Percentiles rank a stretch among this genome's conserved stretches.
phyloP scores from a whole-genome alignment of 108 stramenopile genomes.

The Nitzschia inconspicua region DNA sequence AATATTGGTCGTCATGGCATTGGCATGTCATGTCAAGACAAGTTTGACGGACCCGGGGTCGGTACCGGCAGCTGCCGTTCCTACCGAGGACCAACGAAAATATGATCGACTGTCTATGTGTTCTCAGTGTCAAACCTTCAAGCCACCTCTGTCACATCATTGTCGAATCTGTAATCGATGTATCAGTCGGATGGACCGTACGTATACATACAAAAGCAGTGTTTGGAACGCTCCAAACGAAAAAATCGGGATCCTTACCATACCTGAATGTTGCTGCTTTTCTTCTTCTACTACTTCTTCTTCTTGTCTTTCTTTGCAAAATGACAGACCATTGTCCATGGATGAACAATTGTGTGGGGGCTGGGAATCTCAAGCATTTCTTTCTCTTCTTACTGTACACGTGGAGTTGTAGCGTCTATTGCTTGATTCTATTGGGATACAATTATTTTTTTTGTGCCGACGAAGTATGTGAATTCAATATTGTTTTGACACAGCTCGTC shows the following conservation, averaged over 20 bases:
- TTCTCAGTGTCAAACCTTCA: conserved; percentile 95
- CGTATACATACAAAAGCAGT: background rate
- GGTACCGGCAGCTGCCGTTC: conserved; percentile 82
- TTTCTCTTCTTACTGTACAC: conserved; percentile 93
- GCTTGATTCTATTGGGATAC: conserved; percentile 75
- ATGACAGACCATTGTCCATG: conserved; percentile 93
- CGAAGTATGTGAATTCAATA: conserved; percentile 74
- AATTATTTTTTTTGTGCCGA: conserved; percentile 88
- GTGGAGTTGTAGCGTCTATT: conserved; percentile 80
- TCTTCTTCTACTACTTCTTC: background rate
- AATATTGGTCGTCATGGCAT: conserved; percentile 66
- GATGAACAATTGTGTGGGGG: conserved; percentile 99
- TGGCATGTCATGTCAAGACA: conserved; percentile 90
- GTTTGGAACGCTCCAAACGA: background rate
- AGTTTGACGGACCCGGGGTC: conserved; percentile 95
- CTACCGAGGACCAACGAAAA: conserved; percentile 70
- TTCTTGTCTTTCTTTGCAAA: background rate
- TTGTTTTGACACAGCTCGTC: conserved; percentile 72
- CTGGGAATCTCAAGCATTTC: conserved; percentile 92
- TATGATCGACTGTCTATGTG: conserved; percentile 72
- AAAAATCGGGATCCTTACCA: background rate
- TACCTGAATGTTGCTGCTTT: background rate
- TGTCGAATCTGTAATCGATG: conserved; percentile 98
- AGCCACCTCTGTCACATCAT: conserved; percentile 95
- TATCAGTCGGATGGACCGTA: conserved; percentile 90